phyloP scores from a whole-genome alignment of 495 filamentous ascomycete genomes.

The Neurospora sp. region DNA sequence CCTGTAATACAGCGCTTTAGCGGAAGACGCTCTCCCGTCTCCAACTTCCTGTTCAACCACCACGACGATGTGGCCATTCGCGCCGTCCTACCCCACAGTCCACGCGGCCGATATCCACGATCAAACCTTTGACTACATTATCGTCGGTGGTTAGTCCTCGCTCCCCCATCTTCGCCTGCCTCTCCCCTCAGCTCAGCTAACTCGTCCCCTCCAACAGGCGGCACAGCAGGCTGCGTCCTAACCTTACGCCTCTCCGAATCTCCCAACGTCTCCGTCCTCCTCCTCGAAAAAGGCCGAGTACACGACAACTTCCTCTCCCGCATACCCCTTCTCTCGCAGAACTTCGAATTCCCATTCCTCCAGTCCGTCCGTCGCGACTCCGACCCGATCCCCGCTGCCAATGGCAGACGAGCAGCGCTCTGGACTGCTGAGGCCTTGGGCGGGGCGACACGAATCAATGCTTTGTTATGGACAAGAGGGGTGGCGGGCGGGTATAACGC shows the following conservation, averaged over 20 bases:
- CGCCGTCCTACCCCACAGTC: slow-evolving; percentile 5
- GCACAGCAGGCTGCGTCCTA: slow-evolving; percentile 40
- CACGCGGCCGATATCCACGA: slow-evolving; percentile 1
- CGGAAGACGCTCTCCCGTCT: neutral
- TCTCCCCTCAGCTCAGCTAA: neutral
- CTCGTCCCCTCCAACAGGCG: slow-evolving; percentile 9
- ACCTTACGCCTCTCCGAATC: slow-evolving; percentile 40
- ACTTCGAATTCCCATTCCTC: slow-evolving; percentile 9
- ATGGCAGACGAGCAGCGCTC: slow-evolving; percentile 5
- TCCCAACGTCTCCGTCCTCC: slow-evolving; percentile 31
- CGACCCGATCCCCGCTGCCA: slow-evolving; percentile 11
- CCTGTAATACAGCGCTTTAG: neutral
- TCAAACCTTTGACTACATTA: slow-evolving; percentile 22
- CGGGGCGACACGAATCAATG: slow-evolving; percentile 20
- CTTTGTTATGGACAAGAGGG: slow-evolving; percentile 16
- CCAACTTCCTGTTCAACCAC: neutral
- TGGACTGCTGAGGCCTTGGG: slow-evolving; percentile 19
- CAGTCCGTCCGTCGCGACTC: slow-evolving; percentile 12
- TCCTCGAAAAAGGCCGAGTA: slow-evolving; percentile 37
- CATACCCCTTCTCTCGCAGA: slow-evolving; percentile 16
- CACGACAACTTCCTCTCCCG: slow-evolving; percentile 22
- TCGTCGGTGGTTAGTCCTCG: slow-evolving; percentile 15
- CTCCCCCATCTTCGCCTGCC: neutral
- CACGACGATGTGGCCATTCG: slow-evolving; percentile 13
- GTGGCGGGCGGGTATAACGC: slow-evolving; percentile 13